Base-by-base conservation (phyloP, 1,139 yeast species). In the Diutina sp. region DNA sequence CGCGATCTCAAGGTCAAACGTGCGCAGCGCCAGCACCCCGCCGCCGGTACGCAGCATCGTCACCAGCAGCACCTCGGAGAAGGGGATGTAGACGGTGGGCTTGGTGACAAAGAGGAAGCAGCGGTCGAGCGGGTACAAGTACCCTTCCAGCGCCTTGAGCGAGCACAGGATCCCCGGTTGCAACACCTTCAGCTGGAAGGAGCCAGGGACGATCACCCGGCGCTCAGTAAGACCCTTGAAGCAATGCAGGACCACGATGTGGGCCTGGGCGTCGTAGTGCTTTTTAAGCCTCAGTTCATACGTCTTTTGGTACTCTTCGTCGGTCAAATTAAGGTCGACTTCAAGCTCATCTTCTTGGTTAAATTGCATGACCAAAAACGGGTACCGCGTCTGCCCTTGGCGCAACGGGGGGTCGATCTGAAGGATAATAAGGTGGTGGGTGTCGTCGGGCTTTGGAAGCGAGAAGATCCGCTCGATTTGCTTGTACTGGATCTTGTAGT, bases 311-410 rank as follows among this genome's bases (percentile, higher is more conserved):
- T 83, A 90, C 64, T 88, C 97, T 57, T 82, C 89, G 54, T 91
- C 96, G 54, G 86, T 84, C 41, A 93, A 72, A 66, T 95, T 91
- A 62, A 95, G 77, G 67, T 90, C 97, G 55, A 93, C 85, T 68
- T 90, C 97, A 55, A 90, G 82, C 68, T 89, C 96, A 69, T 93
- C 99, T 62, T 90, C 96, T 60, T 84, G 83, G 59, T 85, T 81
- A 68, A 93, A 90, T 71, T 93, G 99, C 69, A 91, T 73, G 11
- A 90, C 95, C 67, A 93, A 74, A 69, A 90, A 95, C 55, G 97
- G 96, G 67, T 93, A 93, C 61, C 97, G 81, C 0, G 99, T 95
- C 73, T 93, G 98, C 58, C 99, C 99, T 72, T 93, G 81, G 68
- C 81, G 74, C 62, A 77, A 76, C 4, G 99, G 99, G 32, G 99